phyloP scores from a whole-genome alignment of 139 green algal genomes.

The Diplosphaera chodatii region DNA sequence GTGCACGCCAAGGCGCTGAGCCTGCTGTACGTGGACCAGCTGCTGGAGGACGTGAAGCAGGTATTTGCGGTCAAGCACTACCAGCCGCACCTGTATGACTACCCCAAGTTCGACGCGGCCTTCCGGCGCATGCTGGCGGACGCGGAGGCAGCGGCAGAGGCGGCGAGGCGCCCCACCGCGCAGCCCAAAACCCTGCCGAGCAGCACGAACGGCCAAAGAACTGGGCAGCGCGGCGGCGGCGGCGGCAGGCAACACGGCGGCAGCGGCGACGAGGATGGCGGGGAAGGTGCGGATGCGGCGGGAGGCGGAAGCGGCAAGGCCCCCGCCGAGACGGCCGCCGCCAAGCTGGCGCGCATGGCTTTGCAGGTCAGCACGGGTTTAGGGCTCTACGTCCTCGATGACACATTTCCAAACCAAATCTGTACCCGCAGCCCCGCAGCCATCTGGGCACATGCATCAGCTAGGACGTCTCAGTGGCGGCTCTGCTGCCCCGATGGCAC shows the following conservation, averaged over 20 bases:
- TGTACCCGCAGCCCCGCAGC: no score
- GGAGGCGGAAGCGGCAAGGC: not conserved
- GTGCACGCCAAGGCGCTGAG: conserved; percentile 89
- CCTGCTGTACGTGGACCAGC: conserved; percentile 84
- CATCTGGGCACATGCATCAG: no score
- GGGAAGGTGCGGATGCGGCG: not conserved
- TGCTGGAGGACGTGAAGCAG: conserved; percentile 60
- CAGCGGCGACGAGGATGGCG: not conserved
- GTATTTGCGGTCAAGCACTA: not conserved
- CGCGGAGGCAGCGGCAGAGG: not conserved
- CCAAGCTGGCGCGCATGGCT: not conserved
- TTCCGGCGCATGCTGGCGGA: conserved; percentile 1
- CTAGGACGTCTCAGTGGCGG: no score
- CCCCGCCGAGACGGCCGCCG: no score
- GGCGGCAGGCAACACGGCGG: not conserved
- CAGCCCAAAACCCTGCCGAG: not conserved
- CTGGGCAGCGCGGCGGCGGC: conserved; percentile 5
- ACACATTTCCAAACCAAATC: no score
- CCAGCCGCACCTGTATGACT: conserved; percentile 3
- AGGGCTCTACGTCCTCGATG: no score
- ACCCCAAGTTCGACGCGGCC: not conserved
- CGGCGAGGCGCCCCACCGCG: not conserved
- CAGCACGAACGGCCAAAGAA: not conserved
- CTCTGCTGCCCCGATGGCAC: no score
- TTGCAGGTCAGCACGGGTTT: not conserved